These are phyloP conservation scores for Aureobasidium sp. DNA, from an alignment of 2,329 filamentous ascomycete genomes.

Conservation along the genomic window DNA sequence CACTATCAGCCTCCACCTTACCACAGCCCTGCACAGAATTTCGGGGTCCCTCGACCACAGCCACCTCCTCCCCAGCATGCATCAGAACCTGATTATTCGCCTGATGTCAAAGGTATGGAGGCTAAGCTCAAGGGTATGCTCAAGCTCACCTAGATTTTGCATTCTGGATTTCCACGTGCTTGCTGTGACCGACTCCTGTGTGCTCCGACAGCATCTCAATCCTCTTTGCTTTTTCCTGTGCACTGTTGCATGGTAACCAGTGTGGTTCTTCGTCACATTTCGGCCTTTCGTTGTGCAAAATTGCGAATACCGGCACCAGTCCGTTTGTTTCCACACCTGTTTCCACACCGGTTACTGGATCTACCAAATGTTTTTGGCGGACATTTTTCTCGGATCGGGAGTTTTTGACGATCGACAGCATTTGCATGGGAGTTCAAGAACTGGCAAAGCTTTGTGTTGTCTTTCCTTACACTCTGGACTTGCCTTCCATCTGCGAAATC, in stretches of 20 bases:
- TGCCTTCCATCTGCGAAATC: background rate
- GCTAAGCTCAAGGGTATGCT: conserved; percentile 46
- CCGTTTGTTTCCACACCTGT: background rate
- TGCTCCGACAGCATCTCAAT: background rate
- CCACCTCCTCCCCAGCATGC: conserved; percentile 14
- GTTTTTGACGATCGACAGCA: background rate
- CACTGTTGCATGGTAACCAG: background rate
- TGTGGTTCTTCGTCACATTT: background rate
- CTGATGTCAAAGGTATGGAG: conserved; percentile 41
- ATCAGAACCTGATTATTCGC: conserved; percentile 19
- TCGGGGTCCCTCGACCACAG: conserved; percentile 18
- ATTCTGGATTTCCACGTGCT: background rate
- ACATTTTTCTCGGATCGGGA: too few relatives aligned
- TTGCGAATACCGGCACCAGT: background rate
- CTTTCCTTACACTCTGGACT: background rate
- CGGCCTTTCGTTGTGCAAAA: background rate
- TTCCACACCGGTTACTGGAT: too few relatives aligned
- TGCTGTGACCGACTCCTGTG: background rate
- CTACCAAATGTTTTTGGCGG: too few relatives aligned
- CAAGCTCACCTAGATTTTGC: conserved; percentile 28
- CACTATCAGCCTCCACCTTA: conserved; percentile 22
- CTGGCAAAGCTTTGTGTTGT: background rate
- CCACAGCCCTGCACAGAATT: conserved; percentile 2
- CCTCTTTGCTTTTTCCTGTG: background rate
- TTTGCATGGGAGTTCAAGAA: background rate